Base-by-base conservation (phyloP, 1,284 basidiomycete species). In the Grifola frondosa region DNA sequence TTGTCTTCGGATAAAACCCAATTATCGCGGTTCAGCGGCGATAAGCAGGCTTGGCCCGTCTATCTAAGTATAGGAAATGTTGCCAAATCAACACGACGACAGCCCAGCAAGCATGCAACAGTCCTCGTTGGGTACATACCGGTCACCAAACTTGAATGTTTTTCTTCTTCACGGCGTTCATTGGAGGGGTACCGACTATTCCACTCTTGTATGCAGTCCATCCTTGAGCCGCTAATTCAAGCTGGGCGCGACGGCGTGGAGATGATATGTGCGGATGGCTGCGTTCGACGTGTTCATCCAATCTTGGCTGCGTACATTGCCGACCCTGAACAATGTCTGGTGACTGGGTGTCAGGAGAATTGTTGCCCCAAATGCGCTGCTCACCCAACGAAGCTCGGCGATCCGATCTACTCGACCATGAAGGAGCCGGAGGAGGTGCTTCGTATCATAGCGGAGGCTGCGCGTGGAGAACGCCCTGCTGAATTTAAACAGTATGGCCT, bases 121-220 rank as follows among this genome's bases (percentile, higher is more conserved):
- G 44, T 72, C 1, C 57, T 75, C 0, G 22, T 75, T 4, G 71
- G 63, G 0, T 74, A 74, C 52, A 42, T 74, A 19, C 68, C 72
- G 0, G 63, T 65, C 0, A 38, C 52, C 0, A 71, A 73, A 40
- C 58, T 74, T 0, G 60, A 68, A 3, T 64, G 64, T 43, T 68
- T 65, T 43, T 12, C 44, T 20, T 46, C 45, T 16, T 30, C 38
- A 17, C 29, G 44, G 10, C 21, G 43, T 8, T 19, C 56, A 6
- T 36, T 49, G 23, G 33, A 44, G 31, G 17, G 39, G n/a, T 47
- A 39, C 41, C 31, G 40, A 23, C 46, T 62, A 0, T 57, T 59
- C 26, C 61, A 63, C 20, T 35, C 36, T 6, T 54, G 49, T 30
- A 51, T 63, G 50, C n/a, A 13, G 3, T 5, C 23, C 0, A 49